Base-by-base conservation (phyloP, 2,329 filamentous ascomycete genomes). In the Penicillium expansum region DNA sequence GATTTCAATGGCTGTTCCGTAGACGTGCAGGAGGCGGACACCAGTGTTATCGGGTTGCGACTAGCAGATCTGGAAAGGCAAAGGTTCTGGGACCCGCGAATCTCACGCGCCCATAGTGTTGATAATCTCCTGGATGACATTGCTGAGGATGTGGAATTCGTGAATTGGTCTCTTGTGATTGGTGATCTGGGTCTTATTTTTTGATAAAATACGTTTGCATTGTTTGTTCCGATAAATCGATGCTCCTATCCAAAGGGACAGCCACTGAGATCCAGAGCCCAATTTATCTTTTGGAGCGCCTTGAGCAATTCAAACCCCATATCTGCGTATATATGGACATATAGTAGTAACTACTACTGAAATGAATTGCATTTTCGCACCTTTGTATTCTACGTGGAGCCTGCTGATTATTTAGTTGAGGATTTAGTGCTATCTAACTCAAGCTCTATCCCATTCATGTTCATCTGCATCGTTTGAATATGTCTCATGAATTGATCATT, bases 191-290 rank as follows among this genome's bases (percentile, higher is more conserved):
- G 30, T 52, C 48, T 42, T 52, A 60, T 66, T 57, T 66, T 57
- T 56, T 55, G 58, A 55, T 43, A 38, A 50, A 57, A 24, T 48
- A 18, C 14, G 68, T 72, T 71, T 71, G 68, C 66, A 70, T 39
- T 67, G 69, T 71, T 72, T 71, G 68, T 54, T 47, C 52, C 22
- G 30, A 47, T 44, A n/a, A n/a, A 32, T 20, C 14, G 9, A 42
- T 22, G 10, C 33, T 30, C 29, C 8, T 4, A 30, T 7, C 29
- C 5, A 30, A 9, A 9, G 29, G 8, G 29, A 30, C 29, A 30
- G n/a, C 6, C 11, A 20, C 2, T 22, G 18, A n/a, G n/a, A n/a
- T n/a, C n/a, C n/a, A 14, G 18, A n/a, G 33, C 33, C 33, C 32
- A 33, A 35, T 35, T 3, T 7, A n/a, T 35, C 2, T 35, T 35